These are phyloP conservation scores for Pythium monospermum DNA, from an alignment of 352 stramenopile genomes.

Conservation along the genomic window DNA sequence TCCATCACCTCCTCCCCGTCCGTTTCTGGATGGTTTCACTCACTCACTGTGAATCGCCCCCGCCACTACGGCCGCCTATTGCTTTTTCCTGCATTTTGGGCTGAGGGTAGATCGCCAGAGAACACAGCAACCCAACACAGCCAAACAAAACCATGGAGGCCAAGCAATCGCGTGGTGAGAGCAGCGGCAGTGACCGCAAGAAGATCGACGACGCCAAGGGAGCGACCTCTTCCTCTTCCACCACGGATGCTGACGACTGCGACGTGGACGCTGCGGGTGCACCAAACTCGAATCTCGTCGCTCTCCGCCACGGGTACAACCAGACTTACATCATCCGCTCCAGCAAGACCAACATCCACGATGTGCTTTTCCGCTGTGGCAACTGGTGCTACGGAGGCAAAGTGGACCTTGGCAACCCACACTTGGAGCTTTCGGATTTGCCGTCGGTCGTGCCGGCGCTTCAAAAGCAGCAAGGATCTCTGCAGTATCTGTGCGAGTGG, in stretches of 20 bases:
- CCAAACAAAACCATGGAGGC: constrained; percentile 24
- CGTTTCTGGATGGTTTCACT: too few relatives aligned
- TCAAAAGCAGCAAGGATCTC: constrained; percentile 90
- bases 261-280: constrained; percentile 40
- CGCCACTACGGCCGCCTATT: too few relatives aligned
- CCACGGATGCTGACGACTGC: constrained; percentile 24
- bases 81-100: too few relatives aligned
- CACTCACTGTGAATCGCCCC: too few relatives aligned
- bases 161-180: constrained; percentile 41
- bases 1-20: too few relatives aligned
- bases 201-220: constrained; percentile 13
- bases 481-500: constrained; percentile 91
- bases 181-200: constrained; percentile 18
- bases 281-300: constrained; percentile 60
- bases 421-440: constrained; percentile 85
- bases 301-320: constrained; percentile 87
- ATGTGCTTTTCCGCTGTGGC: constrained; percentile 92
- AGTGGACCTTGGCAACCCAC: constrained; percentile 78
- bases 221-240: too few relatives aligned
- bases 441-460: constrained; percentile 88
- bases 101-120: too few relatives aligned
- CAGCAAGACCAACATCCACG: constrained; percentile 61
- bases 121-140: neutral
- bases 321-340: constrained; percentile 90
- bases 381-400: constrained; percentile 94